Base-by-base conservation (phyloP, 2,329 filamentous ascomycete genomes). In the Colletotrichum ledebouriae region DNA sequence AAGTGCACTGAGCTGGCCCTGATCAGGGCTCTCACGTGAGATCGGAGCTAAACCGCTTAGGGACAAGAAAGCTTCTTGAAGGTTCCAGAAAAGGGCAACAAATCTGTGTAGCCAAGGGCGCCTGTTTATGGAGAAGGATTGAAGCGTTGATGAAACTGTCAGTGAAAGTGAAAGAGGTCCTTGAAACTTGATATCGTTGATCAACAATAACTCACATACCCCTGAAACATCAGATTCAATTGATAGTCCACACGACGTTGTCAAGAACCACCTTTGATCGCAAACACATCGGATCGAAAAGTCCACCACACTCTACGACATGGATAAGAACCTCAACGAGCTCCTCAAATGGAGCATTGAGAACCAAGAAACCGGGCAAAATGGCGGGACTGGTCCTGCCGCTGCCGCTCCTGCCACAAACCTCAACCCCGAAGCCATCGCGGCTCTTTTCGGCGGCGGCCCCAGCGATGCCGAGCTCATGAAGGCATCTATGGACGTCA, bases 391-490 rank as follows among this genome's bases (percentile, higher is more conserved):
- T 33, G 44, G 74, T 39, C 71, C 76, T 71, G 70, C 77, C 39
- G 74, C 79, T 22, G 73, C 78, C 25, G 69, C 76, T 59, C 73
- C 74, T 67, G 76, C 74, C 69, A 78, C 79, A 70, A 75, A 82
- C 65, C 84, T 96, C 72, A 90, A 90, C 75, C 86, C 92, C 15
- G 89, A 94, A 65, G 85, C 91, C 66, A 85, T 98, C 69, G 87
- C 88, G 49, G 85, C 91, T 13, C 85, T 98, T 63, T 86, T 97
- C 76, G 94, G 94, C 79, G 94, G 94, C 76, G 94, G 92, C 0
- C 93, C 93, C 47, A 94, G 91, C 2, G 95, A 99, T 71, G 94
- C 96, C 22, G 94, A 98, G 70, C 87, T 97, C 60, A 98, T 99
- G 96, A 89, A 89, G 74, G 89, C 91, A 59, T 86, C 92, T 71